Base-by-base conservation (phyloP, 352 stramenopile species). In the Globisporangium echinulatum region DNA sequence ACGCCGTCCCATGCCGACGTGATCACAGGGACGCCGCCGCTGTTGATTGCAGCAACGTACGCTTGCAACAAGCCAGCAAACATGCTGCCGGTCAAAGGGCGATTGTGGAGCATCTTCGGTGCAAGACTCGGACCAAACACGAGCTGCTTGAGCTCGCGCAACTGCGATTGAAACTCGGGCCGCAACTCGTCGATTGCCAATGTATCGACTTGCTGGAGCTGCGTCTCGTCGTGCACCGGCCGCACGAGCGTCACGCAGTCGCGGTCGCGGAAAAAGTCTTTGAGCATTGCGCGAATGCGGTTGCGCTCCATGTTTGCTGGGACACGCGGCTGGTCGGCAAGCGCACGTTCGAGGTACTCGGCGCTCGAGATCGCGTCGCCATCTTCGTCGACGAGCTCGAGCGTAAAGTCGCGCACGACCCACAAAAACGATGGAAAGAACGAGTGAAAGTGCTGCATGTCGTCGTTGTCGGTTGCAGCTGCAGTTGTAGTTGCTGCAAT, bases 361-460 rank as follows among this genome's bases (percentile, higher is more conserved):
- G 68, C 79, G 56, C 73, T 81, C 2, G 75, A 84, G 69, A 95
- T 93, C 13, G 75, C 68, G 51, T 90, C 72, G 61, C 85, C 85
- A 59, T 95, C 82, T 71, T 92, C 84, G 56, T 94, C 82, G 42
- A 93, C 79, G 9, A 96, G 71, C 54, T 94, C 79, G 11, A 96
- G 70, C 36, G 87, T 88, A 56, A 96, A 96, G 56, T 96, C 87
- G 54, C 87, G 79, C 36, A 96, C 82, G 49, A 96, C 74, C 87
- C 87, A 96, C 36, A 92, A 64, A 62, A 96, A 96, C 9, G 79
- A 90, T 54, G 87, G 87, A 64, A 96, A 94, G 62, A 95, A 94
- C 46, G 74, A 79, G 68, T 89, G 79, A 51, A 92, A 85, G 65
- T 92, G 77, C 71, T 76, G 78, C 19, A 82, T 71, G 44, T 91